phyloP scores from a whole-genome alignment of 2,329 filamentous ascomycete species.

The Lizonia empirigonia region DNA sequence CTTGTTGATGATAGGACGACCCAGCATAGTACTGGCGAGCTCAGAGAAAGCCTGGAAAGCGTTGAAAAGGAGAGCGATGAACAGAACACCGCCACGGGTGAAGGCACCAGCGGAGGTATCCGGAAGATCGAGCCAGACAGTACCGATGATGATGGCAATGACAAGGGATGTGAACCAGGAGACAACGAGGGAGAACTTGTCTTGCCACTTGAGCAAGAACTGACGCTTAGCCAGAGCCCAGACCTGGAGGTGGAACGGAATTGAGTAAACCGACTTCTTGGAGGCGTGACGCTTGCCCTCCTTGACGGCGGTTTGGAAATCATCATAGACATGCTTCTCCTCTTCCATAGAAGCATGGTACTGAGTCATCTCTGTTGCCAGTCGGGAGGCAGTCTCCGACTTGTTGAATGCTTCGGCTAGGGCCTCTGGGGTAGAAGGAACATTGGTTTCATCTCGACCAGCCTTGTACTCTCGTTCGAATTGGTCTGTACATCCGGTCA shows the following conservation, averaged over 20 bases:
- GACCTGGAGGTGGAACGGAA: constrained; percentile 81
- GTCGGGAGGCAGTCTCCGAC: constrained; percentile 62
- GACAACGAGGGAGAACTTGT: constrained; percentile 76
- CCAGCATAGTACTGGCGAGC: constrained; percentile 74
- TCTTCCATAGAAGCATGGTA: constrained; percentile 70
- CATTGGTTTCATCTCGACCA: constrained; percentile 68
- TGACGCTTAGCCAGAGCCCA: constrained; percentile 85
- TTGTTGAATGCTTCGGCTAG: constrained; percentile 72
- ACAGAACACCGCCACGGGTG: constrained; percentile 79
- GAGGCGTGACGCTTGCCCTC: constrained; percentile 79
- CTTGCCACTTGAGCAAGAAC: constrained; percentile 84
- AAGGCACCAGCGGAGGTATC: constrained; percentile 72
- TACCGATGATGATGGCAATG: constrained; percentile 79
- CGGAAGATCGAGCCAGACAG: constrained; percentile 75
- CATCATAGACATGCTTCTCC: constrained; percentile 71
- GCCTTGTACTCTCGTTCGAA: constrained; percentile 78
- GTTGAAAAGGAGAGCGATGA: constrained; percentile 81
- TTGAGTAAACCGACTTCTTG: constrained; percentile 77
- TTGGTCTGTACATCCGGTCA: constrained; percentile 82
- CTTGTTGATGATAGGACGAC: constrained; percentile 79
- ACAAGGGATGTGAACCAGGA: constrained; percentile 74
- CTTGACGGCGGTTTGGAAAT: constrained; percentile 75
- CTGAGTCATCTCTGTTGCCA: constrained; percentile 69
- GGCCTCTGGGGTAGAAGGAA: constrained; percentile 70
- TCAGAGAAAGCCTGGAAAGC: constrained; percentile 87